Base-by-base conservation (phyloP, 345 rosid genomes). In the Sonneratia caseolaris region DNA sequence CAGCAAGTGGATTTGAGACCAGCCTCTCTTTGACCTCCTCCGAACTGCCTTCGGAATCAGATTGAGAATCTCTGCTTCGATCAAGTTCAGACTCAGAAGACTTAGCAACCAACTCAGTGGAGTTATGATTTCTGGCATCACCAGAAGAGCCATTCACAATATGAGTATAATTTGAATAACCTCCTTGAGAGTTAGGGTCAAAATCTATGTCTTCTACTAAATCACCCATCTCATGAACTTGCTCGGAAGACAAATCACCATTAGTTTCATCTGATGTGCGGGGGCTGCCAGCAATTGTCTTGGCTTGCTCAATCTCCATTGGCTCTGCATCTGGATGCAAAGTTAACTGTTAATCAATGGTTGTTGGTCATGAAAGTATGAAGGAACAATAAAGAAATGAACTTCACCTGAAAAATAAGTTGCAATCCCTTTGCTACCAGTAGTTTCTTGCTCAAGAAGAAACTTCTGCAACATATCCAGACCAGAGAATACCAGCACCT, bases 401-500 rank as follows among this genome's bases (percentile, higher is more conserved):
- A 12, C 19, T 49, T 40, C 14, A 15, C 38, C 71, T 7, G 38
- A 61, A 71, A 71, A 51, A 55, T 72, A 79, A 83, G 86, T 87
- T 80, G 72, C 45, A 73, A 76, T 69, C 70, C 62, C 72, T 56
- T 71, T 73, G 66, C 73, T 80, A 21, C 72, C 68, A 5, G 68
- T 65, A 66, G 79, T 82, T 62, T 80, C 84, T 72, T 77, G 76
- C 81, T 66, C 72, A 77, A 77, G 56, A 48, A 92, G 68, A 68
- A 79, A 73, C 73, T 91, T 91, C 80, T 86, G 87, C 82, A 93
- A 77, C 93, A 91, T 84, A 80, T 91, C 93, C 71, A 88, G 81
- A 22, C 93, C 92, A 3, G 96, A 97, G 80, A 93, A 93, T 11
- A 86, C 93, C 75, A 93, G 68, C 84, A 93, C 76, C 72, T 91